Conservation (phyloP, 2,329 filamentous ascomycete genomes). For the Claviceps sp. region DNA sequence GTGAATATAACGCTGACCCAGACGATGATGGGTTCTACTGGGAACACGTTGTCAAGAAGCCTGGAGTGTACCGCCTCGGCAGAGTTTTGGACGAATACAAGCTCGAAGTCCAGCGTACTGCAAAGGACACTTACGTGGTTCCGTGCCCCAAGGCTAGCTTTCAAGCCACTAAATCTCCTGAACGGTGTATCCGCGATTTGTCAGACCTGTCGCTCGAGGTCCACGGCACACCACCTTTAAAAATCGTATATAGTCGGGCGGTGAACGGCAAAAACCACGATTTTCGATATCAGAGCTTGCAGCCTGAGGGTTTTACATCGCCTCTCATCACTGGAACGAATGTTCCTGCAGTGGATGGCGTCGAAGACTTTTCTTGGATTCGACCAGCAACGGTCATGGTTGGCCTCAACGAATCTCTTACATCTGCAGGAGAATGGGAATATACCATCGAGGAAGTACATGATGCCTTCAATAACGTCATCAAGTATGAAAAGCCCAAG, state of each 20-base stretch:
- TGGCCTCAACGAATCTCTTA: constrained; percentile 81
- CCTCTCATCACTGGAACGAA: constrained; percentile 54
- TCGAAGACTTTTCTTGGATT: constrained; percentile 70
- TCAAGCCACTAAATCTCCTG: constrained; percentile 43
- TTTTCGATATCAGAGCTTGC: constrained; percentile 84
- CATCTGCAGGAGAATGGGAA: constrained; percentile 65
- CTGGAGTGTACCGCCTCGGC: constrained; percentile 73
- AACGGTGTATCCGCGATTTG: constrained; percentile 75
- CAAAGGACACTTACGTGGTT: constrained; percentile 71
- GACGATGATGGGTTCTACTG: constrained; percentile 50
- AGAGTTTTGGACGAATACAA: constrained; percentile 89
- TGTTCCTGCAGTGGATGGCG: constrained; percentile 45
- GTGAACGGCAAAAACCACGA: constrained; percentile 74
- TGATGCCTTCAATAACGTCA: constrained; percentile 78
- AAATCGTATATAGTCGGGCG: constrained; percentile 80
- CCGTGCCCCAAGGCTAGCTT: constrained; percentile 71
- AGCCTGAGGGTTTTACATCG: constrained; percentile 74
- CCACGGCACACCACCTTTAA: constrained; percentile 77
- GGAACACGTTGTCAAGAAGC: constrained; percentile 65
- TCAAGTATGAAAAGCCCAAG: constrained; percentile 53
- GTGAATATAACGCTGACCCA: constrained; percentile 52
- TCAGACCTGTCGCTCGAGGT: constrained; percentile 78
- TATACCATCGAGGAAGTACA: constrained; percentile 88
- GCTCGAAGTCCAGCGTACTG: constrained; percentile 70
- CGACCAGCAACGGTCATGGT: constrained; percentile 62